Percentiles rank a stretch among this genome's conserved stretches.
Conservation (phyloP, 140 eudicot species). For the Ambrosia hybrid region DNA sequence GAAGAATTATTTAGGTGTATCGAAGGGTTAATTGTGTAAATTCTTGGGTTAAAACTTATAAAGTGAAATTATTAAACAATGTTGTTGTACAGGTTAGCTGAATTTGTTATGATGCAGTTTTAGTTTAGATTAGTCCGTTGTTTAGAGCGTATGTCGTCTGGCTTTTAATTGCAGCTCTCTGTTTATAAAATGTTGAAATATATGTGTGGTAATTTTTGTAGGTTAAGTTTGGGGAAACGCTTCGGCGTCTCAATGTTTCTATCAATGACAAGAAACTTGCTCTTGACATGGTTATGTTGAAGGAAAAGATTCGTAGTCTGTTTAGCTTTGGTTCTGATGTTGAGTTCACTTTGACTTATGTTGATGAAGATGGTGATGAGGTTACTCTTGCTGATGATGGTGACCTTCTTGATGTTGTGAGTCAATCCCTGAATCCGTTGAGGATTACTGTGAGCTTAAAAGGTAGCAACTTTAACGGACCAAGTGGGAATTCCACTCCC, state of each 20-base stretch:
- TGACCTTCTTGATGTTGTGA: constrained; percentile 71
- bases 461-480: constrained; percentile 22
- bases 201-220: too few species aligned
- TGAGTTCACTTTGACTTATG: constrained; percentile 53
- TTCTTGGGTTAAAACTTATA: neutral
- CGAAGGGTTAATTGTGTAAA: neutral
- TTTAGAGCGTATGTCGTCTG: neutral
- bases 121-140: neutral
- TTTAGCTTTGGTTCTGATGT: constrained; percentile 55
- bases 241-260: too few species aligned
- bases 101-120: neutral
- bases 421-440: constrained; percentile 73
- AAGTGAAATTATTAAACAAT: neutral
- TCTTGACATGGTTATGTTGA: constrained; percentile 47
- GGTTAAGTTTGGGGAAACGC: too few species aligned
- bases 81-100: neutral
- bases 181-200: too few species aligned
- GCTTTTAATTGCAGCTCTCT: neutral
- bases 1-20: neutral
- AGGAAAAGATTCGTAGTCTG: constrained; percentile 50
- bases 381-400: constrained; percentile 80
- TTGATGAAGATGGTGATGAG: constrained; percentile 81
- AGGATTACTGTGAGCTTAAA: constrained; percentile 58
- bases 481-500: constrained; percentile 55
- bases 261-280: constrained; percentile 43